Evolutionary conservation across 805 yeast genomes (phyloP).

Genomic region (Grigorovia transvaalensis): DNA sequence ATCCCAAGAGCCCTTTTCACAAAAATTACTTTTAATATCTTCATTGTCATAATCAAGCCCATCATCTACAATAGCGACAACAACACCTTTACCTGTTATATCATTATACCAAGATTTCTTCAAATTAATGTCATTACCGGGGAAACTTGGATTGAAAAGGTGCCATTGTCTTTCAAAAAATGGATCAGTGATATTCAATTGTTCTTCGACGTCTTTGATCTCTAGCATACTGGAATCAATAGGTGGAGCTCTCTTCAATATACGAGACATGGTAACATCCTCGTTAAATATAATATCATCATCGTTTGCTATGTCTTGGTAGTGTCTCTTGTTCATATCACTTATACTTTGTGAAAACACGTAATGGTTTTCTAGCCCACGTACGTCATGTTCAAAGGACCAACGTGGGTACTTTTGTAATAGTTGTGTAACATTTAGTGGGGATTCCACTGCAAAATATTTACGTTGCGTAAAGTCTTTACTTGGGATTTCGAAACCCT

Average conservation of each 20-base stretch:
- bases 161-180: constrained; percentile 86
- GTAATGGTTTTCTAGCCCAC: constrained; percentile 51
- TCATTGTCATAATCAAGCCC: constrained; percentile 76
- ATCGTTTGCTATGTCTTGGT: background rate
- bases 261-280: constrained; percentile 39
- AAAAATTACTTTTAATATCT: constrained; percentile 63
- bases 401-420: constrained; percentile 33
- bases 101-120: constrained; percentile 75
- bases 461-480: constrained; percentile 42
- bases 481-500: constrained; percentile 21
- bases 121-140: constrained; percentile 82
- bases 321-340: background rate
- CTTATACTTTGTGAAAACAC: constrained; percentile 46
- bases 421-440: constrained; percentile 30
- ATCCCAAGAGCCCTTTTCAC: constrained; percentile 82
- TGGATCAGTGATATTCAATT: constrained; percentile 70
- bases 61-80: constrained; percentile 87
- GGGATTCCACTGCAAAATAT: constrained; percentile 56
- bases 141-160: constrained; percentile 57
- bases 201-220: constrained; percentile 37
- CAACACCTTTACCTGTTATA: constrained; percentile 71
- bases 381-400: constrained; percentile 53
- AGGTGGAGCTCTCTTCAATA: constrained; percentile 39
- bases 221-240: constrained; percentile 44
- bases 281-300: constrained; percentile 36